Percentiles rank a stretch among this genome's conserved stretches.
Evolutionary conservation across 106 monocot species (phyloP).

Genomic region (Platanthera guangdongensis): DNA sequence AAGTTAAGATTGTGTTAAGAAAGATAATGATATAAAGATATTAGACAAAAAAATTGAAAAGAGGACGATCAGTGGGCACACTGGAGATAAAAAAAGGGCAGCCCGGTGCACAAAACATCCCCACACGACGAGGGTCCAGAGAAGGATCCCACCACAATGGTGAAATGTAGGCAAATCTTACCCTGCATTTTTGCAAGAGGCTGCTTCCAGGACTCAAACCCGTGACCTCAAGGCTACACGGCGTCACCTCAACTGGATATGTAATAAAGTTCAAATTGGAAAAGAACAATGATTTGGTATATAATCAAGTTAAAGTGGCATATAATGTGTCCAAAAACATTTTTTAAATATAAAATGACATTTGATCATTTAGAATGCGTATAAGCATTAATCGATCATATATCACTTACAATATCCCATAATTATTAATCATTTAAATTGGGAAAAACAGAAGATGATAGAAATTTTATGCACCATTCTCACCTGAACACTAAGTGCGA

Average conservation of each 20-base stretch:
- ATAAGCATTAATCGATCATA: neutral
- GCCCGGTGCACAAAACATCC: too few relatives aligned
- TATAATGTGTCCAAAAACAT: neutral
- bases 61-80: neutral
- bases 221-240: too few relatives aligned
- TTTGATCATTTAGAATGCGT: neutral
- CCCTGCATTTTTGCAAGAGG: too few relatives aligned
- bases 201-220: too few relatives aligned
- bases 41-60: neutral
- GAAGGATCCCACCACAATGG: too few relatives aligned
- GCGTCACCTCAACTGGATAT: too few relatives aligned
- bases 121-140: too few relatives aligned
- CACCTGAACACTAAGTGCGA: conserved; percentile 28
- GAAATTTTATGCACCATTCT: neutral
- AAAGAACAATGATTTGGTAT: neutral
- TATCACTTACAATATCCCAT: neutral
- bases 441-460: neutral
- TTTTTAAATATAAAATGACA: neutral
- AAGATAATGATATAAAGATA: neutral
- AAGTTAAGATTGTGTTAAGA: too few relatives aligned
- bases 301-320: neutral
- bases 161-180: too few relatives aligned
- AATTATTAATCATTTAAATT: neutral
- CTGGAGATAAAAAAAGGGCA: too few relatives aligned
- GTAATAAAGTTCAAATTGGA: too few relatives aligned